Base-by-base conservation (phyloP, 2,329 filamentous ascomycete genomes). In the Cephalotrichum gorgonifer region DNA sequence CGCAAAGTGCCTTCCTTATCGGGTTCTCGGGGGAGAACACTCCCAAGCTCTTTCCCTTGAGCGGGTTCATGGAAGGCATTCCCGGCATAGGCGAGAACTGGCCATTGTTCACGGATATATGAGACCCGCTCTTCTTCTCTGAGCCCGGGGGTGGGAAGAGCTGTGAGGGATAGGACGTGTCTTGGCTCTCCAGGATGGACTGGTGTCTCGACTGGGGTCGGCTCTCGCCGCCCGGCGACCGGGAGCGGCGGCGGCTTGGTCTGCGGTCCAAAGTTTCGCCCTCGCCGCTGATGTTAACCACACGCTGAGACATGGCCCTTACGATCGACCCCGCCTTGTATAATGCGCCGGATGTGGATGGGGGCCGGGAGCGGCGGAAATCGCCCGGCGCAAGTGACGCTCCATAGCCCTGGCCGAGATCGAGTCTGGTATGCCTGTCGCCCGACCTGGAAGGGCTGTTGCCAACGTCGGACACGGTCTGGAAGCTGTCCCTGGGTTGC, bases 231-330 rank as follows among this genome's bases (percentile, higher is more conserved):
- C 65, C 76, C 56, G 68, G 73, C 57, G 69, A 82, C 56, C 62
- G 78, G 63, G 68, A 84, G 62, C 70, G 83, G 63, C 70, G 83
- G 71, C 71, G 69, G 44, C 79, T 74, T 39, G 79, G 74, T 47
- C 79, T 81, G 53, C 85, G 81, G 62, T 95, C 88, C 15, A 90
- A 74, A 20, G 87, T 70, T 57, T 96, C 88, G 4, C 84, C 85
- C 59, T 97, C 93, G 61, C 95, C 95, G 66, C 89, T 95, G 58
- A 98, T 79, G 61, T 97, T 97, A 60, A 98, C 93, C 50, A 98
- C 90, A 71, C 93, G 88, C 69, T 96, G 90, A 28, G 94, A 97
- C 81, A 98, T 95, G 53, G 81, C 81, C 55, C 85, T 79, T 65
- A 90, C 79, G 57, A 89, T 87, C 8, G 85, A 87, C 42, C 85